Evolutionary conservation across 148 eudicot genomes (phyloP), one percentile per base, ranked within the genome.

Genomic region (Dianthus caryophyllus): DNA sequence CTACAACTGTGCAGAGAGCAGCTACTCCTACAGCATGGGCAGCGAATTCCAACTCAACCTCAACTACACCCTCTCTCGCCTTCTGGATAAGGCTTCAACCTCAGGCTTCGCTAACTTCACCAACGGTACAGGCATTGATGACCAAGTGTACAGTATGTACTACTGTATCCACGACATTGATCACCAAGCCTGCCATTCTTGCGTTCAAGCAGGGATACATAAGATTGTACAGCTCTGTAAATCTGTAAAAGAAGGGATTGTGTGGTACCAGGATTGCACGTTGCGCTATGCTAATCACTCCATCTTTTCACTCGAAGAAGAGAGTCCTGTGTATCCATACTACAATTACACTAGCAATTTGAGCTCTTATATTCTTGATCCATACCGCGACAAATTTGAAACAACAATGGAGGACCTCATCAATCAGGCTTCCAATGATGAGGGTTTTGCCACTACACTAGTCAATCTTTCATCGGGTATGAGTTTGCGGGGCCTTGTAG

Each of bases 191-290:
- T 80, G 80, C 39, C 73, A 36, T 6, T 25, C 57, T 3, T 80
- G 83, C 31, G 73, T 80, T 0, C 39, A 18, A 9, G 22, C 2
- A 9, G 75, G 75, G 1, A 15, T 48, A 0, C 2, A 12, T 14
- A 62, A 25, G 6, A 5, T 70, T 0, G 15, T 55, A 9, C 13
- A 53, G 1, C 24, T 2, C 21, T 74, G 75, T 56, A 48, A 51
- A n/a, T 33, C 10, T 7, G 15, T 27, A 18, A 74, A 70, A 24
- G 47, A 31, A 49, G 81, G 60, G 16, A 44, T 61, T 18, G 49
- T 74, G 10, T 78, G 71, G 75, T 70, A 59, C 36, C n/a, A 66
- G 16, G 66, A 74, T 16, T 78, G 81, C 61, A 74, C 69, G n/a
- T 16, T 78, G 44, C 75, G 73, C 22, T 78, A 74, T 61, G 51